phyloP scores from a whole-genome alignment of 805 yeast genomes.

The Sugiyamaella qingdaonensis region DNA sequence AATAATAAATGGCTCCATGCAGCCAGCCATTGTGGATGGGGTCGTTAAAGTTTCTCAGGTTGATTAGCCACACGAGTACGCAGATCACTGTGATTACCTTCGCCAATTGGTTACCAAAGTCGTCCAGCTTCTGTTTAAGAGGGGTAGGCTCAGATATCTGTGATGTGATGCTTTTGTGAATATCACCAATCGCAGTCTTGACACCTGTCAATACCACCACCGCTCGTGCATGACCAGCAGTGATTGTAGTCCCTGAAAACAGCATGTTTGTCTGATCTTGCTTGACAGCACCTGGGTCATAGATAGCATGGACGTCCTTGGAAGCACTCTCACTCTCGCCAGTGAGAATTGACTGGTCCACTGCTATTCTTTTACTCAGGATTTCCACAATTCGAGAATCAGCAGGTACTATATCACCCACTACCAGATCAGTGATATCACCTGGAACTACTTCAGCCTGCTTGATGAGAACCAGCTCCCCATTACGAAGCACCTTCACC shows the following conservation, averaged over 20 bases:
- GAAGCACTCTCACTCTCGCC: constrained; percentile 86
- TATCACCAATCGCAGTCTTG: constrained; percentile 87
- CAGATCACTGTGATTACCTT: constrained; percentile 77
- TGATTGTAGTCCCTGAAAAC: constrained; percentile 92
- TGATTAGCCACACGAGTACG: constrained; percentile 81
- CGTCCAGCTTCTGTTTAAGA: constrained; percentile 87
- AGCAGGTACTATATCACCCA: constrained; percentile 94
- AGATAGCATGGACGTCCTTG: constrained; percentile 82
- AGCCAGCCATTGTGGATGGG: constrained; percentile 46
- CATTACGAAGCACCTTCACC: constrained; percentile 81
- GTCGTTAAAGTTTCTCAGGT: constrained; percentile 48
- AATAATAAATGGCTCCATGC: constrained; percentile 93
- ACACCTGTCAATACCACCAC: constrained; percentile 84
- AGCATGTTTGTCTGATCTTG: constrained; percentile 70
- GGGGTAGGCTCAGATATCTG: constrained; percentile 95
- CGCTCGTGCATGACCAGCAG: constrained; percentile 92
- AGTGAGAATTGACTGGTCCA: constrained; percentile 90
- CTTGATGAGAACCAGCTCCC: constrained; percentile 66
- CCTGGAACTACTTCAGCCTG: constrained; percentile 85
- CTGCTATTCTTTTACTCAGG: constrained; percentile 57
- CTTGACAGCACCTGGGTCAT: constrained; percentile 64
- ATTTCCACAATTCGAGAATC: constrained; percentile 76
- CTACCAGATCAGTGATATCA: constrained; percentile 76
- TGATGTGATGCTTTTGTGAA: constrained; percentile 81
- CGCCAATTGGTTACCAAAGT: constrained; percentile 83